Conservation (phyloP, 768 basidiomycete species). For the Rickenella mellea region DNA sequence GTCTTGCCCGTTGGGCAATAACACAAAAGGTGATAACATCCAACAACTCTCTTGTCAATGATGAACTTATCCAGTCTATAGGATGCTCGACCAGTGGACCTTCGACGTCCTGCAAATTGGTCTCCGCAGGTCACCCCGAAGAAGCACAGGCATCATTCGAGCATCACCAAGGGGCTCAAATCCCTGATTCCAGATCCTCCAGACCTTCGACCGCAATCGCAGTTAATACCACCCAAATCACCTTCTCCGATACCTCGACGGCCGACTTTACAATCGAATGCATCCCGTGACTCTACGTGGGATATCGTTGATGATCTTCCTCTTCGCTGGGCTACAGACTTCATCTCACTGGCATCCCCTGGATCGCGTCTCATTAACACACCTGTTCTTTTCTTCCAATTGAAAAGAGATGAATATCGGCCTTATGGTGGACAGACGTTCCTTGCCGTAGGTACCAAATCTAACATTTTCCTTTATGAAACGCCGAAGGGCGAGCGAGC, state of each 20-base stretch:
- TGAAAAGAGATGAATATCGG: constrained; percentile 54
- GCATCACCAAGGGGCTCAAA: constrained; percentile 55
- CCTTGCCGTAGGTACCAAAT: constrained; percentile 71
- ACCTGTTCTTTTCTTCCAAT: constrained; percentile 55
- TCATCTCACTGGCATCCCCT: constrained; percentile 61
- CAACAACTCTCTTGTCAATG: background rate
- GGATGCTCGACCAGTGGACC: constrained; percentile 53
- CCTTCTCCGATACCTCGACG: background rate
- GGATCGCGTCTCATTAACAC: constrained; percentile 53
- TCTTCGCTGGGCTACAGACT: constrained; percentile 82
- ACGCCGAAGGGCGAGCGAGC: constrained; percentile 76
- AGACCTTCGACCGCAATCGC: constrained; percentile 13
- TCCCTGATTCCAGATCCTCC: constrained; percentile 41
- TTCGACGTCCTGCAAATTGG: constrained; percentile 42
- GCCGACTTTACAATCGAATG: background rate
- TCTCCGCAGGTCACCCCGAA: constrained; percentile 38
- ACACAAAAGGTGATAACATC: constrained; percentile 45
- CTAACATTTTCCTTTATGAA: constrained; percentile 66
- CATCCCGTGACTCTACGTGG: constrained; percentile 30
- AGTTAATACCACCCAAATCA: background rate
- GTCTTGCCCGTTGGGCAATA: constrained; percentile 65
- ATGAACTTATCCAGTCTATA: constrained; percentile 17
- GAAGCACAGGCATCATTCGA: constrained; percentile 39
- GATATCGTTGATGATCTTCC: constrained; percentile 68
- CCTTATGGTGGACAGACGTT: constrained; percentile 37